phyloP scores from a whole-genome alignment of 2,329 filamentous ascomycete genomes.

The Penicillium hesseltinei region DNA sequence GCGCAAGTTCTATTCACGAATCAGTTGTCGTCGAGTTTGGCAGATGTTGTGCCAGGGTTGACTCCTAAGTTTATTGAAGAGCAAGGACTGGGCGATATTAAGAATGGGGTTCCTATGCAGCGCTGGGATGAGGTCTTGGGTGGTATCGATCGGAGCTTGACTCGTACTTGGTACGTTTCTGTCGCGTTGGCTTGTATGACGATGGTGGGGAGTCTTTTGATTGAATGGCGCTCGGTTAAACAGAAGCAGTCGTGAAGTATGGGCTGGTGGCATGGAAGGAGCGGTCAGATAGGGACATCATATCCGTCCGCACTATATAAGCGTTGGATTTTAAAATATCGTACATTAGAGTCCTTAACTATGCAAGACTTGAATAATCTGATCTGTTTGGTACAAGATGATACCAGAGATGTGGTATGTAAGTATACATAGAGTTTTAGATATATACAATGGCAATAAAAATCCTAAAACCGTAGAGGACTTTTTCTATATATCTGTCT shows the following conservation, averaged over 20 bases:
- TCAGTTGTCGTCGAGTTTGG: slow-evolving; percentile 35
- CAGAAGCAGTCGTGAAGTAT: slow-evolving; percentile 17
- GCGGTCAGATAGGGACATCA: not conserved
- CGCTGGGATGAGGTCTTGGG: slow-evolving; percentile 15
- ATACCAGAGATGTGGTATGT: no score
- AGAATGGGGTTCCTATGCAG: slow-evolving; percentile 9
- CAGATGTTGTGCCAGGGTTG: slow-evolving; percentile 13
- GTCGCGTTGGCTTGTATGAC: slow-evolving; percentile 24
- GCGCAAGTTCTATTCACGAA: slow-evolving; percentile 55
- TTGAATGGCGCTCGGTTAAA: slow-evolving; percentile 31
- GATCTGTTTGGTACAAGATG: no score
- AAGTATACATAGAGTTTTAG: no score
- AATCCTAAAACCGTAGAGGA: no score
- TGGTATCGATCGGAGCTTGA: slow-evolving; percentile 23
- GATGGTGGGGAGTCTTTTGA: slow-evolving; percentile 21
- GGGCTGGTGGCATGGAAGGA: not conserved
- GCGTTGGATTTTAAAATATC: no score
- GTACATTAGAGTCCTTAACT: no score
- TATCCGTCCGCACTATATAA: no score
- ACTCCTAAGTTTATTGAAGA: slow-evolving; percentile 15
- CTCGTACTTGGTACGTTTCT: slow-evolving; percentile 24
- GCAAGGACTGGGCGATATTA: slow-evolving; percentile 21
- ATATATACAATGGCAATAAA: no score
- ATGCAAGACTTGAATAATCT: no score
- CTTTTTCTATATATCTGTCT: no score